Percentiles rank a stretch among this genome's conserved stretches.
Evolutionary conservation across 2,329 filamentous ascomycete genomes (phyloP).

Genomic region (Claviceps sp.): DNA sequence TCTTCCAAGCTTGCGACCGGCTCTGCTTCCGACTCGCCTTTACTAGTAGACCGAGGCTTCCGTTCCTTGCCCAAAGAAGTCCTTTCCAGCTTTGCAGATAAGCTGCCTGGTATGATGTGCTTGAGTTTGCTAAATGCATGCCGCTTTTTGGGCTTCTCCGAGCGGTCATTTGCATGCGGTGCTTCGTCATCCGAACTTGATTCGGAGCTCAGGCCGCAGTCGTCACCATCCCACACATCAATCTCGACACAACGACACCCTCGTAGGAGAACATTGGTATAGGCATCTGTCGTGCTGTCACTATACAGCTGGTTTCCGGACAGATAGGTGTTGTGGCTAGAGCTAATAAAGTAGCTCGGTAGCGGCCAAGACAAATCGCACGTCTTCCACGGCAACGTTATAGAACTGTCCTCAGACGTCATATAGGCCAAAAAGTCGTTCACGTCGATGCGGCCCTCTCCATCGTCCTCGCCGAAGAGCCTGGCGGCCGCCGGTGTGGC

Average conservation of each 20-base stretch:
- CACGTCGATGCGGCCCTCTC: constrained; percentile 28
- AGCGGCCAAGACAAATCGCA: constrained; percentile 60
- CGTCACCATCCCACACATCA: constrained; percentile 86
- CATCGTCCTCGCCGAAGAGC: constrained; percentile 16
- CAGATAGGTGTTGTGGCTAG: constrained; percentile 91
- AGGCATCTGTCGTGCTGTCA: constrained; percentile 74
- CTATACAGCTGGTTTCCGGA: constrained; percentile 80
- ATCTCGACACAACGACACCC: constrained; percentile 89
- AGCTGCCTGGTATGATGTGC: constrained; percentile 34
- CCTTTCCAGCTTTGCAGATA: constrained; percentile 33
- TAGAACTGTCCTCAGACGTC: constrained; percentile 33
- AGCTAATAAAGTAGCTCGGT: constrained; percentile 86
- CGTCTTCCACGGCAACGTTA: constrained; percentile 24
- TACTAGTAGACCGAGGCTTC: constrained; percentile 17
- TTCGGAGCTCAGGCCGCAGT: constrained; percentile 52
- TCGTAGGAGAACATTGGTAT: constrained; percentile 69
- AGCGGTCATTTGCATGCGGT: constrained; percentile 26
- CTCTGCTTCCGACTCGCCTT: constrained; percentile 2
- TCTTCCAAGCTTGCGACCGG: not conserved
- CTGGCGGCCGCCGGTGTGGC: constrained; percentile 15
- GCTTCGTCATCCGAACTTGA: constrained; percentile 35
- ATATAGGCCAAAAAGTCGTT: constrained; percentile 41
- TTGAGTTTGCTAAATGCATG: constrained; percentile 50
- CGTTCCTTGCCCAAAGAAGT: constrained; percentile 31
- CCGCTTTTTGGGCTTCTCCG: constrained; percentile 38